Percentiles rank a stretch among this genome's conserved stretches.
These are phyloP conservation scores for Suillus cothurnatus DNA, from an alignment of 768 basidiomycete genomes.

Conservation along the genomic window DNA sequence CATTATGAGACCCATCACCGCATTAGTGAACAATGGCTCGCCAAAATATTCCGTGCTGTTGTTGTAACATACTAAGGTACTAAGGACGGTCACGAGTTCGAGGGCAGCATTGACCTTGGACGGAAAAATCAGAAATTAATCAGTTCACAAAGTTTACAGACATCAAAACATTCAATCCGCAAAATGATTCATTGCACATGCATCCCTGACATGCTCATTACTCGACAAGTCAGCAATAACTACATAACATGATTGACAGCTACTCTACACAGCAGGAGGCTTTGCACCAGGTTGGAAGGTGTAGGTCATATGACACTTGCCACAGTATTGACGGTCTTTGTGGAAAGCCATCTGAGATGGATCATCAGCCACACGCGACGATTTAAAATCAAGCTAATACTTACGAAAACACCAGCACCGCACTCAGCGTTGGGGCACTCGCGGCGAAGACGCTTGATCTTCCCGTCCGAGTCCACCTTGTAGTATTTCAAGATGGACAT, in stretches of 20 bases:
- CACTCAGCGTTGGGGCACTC: constrained; percentile 89
- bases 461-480: constrained; percentile 99
- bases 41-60: no score
- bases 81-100: not conserved
- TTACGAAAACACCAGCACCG: constrained; percentile 83
- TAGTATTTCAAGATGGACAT: constrained; percentile 99
- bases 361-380: not conserved
- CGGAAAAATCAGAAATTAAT: no score
- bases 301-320: constrained; percentile 90
- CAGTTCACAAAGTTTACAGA: not conserved
- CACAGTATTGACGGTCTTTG: constrained; percentile 97
- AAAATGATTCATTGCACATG: not conserved
- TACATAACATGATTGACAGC: not conserved
- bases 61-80: no score
- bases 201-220: not conserved
- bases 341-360: constrained; percentile 92
- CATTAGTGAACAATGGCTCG: not conserved
- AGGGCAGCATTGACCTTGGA: not conserved
- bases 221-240: not conserved
- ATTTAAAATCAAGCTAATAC: constrained; percentile 27
- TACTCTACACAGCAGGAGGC: constrained; percentile 65
- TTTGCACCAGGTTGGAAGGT: constrained; percentile 81
- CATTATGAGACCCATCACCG: not conserved
- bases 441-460: constrained; percentile 98
- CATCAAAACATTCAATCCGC: not conserved